Evolutionary conservation across 1,139 yeast genomes (phyloP), one percentile per base, ranked within the genome.

Genomic region (Pichia sp.): DNA sequence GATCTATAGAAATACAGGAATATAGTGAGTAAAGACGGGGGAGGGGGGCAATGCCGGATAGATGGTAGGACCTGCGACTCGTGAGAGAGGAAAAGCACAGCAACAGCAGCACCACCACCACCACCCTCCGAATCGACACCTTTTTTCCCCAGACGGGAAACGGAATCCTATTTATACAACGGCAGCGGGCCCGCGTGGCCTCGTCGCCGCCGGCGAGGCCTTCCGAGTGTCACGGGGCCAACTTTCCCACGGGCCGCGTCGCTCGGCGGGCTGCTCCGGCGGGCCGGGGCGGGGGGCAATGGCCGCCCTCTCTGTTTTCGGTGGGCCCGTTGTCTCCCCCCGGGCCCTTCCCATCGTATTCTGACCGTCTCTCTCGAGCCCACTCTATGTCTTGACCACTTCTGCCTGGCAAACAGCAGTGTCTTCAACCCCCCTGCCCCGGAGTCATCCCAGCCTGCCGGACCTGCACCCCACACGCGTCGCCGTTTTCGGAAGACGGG

Each of bases 51-150:
- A 25, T 19, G 19, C 42, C 42, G n/a, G 42, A 39, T 39, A 39
- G 42, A 39, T 39, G 19, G 19, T 39, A 39, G 26, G 19, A 39
- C 42, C 26, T 39, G 42, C 12, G 25, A 21, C 42, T 39, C 42
- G 42, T 21, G 42, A n/a, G 25, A 25, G 26, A 39, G 25, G 42
- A 39, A 39, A 5, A 39, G 19, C 42, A 21, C 16, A 18, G 12
- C 12, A 19, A 37, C 42, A 34, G 9, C 28, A 9, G 28, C 8
- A 9, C 28, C 9, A 25, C 28, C 28, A 25, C 28, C 28, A 9
- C 8, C 6, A 25, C 6, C 9, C 8, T 6, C 28, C 28, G 8
- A 25, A 25, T 9, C 16, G 37, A 12, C n/a, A 34, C 37, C 37
- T 34, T n/a, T 34, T 34, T 34, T 34, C 37, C 37, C 37, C 37